Percentiles rank a stretch among this genome's conserved stretches.
phyloP scores from a whole-genome alignment of 2,329 filamentous ascomycete genomes.

The Thielaviopsis musarum region DNA sequence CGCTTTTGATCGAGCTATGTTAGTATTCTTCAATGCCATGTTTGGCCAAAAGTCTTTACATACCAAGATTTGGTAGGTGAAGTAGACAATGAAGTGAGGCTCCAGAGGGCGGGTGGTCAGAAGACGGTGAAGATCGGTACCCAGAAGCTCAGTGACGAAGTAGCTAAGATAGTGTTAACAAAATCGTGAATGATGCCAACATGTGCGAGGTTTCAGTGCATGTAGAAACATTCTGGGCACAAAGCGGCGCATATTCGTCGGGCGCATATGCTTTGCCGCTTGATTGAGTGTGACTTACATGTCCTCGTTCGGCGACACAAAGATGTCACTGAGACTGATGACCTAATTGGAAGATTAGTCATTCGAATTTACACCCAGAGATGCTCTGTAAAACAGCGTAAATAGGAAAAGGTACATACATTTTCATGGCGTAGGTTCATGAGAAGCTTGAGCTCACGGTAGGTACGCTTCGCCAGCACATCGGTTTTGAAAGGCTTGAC shows the following conservation, averaged over 20 bases:
- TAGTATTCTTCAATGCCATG: background rate
- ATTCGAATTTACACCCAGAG: slow-evolving; percentile 7
- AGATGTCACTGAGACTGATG: slow-evolving; percentile 97
- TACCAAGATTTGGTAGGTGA: slow-evolving; percentile 97
- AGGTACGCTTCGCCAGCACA: slow-evolving; percentile 91
- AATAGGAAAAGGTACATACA: slow-evolving; percentile 30
- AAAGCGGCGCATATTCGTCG: background rate
- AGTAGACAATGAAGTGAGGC: slow-evolving; percentile 99
- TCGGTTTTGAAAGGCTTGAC: slow-evolving; percentile 99
- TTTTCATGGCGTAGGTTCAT: slow-evolving; percentile 97
- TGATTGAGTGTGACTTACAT: slow-evolving; percentile 47
- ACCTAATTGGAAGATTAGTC: slow-evolving; percentile 37
- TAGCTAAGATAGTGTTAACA: slow-evolving; percentile 40
- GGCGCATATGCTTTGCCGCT: background rate
- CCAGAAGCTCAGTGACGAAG: slow-evolving; percentile 93
- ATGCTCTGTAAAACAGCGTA: background rate
- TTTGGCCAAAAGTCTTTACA: slow-evolving; percentile 19
- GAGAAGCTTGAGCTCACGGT: slow-evolving; percentile 89
- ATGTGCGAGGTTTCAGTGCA: slow-evolving; percentile 9
- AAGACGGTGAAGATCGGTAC: slow-evolving; percentile 88
- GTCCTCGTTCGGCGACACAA: slow-evolving; percentile 96
- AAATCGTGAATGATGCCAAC: slow-evolving; percentile 12
- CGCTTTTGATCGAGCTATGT: slow-evolving; percentile 38
- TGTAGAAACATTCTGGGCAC: slow-evolving; percentile 10
- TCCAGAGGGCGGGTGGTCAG: slow-evolving; percentile 90